Percentiles rank a stretch among this genome's conserved stretches.
Evolutionary conservation across 805 yeast species (phyloP).

Genomic region (Metschnikowia shivogae): DNA sequence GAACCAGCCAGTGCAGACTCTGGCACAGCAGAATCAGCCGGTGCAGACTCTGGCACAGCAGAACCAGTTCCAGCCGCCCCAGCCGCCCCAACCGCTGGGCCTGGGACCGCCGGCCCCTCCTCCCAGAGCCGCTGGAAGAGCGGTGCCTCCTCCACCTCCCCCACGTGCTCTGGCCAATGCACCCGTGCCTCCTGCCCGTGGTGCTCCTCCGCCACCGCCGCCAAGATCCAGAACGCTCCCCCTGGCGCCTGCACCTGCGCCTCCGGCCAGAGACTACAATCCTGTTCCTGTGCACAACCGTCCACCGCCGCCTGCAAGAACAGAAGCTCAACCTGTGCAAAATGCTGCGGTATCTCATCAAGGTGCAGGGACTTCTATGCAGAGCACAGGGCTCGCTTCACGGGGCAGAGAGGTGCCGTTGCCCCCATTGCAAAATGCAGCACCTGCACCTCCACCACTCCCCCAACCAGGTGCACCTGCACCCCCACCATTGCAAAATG

Average conservation of each 20-base stretch:
- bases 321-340: background rate
- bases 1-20: no score
- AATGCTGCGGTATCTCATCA: background rate
- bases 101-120: conserved; percentile 1
- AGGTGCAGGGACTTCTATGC: no score
- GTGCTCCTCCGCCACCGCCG: conserved; percentile 4
- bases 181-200: conserved; percentile 1
- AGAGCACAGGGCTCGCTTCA: no score
- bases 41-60: no score
- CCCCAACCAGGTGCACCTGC: conserved; percentile 13
- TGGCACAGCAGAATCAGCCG: no score
- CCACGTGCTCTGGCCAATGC: background rate
- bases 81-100: no score
- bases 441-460: conserved; percentile 20
- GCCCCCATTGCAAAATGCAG: background rate
- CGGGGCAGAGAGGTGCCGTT: conserved; percentile 10
- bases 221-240: background rate
- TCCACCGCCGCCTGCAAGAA: background rate
- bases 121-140: background rate
- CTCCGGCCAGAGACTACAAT: background rate
- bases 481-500: conserved; percentile 9
- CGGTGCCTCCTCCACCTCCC: conserved; percentile 5
- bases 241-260: background rate
- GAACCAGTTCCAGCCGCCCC: no score
- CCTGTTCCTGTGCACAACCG: background rate